Conservation (phyloP, 768 basidiomycete species). For the Lentinula raphanica region DNA sequence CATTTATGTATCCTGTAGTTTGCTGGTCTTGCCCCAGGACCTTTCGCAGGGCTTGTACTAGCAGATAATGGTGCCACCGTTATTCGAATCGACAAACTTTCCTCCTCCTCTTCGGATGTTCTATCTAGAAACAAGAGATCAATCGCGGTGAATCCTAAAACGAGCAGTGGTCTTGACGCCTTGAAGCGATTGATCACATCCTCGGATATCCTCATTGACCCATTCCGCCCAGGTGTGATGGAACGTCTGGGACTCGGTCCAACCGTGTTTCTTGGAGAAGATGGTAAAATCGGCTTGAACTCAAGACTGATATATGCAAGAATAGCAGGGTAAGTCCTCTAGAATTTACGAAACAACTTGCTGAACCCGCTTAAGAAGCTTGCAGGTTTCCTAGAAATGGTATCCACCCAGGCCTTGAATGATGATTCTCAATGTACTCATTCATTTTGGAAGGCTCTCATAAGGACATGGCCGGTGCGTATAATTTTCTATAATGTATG, state of each 20-base stretch:
- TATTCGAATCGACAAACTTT: constrained; percentile 66
- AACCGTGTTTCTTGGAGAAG: constrained; percentile 55
- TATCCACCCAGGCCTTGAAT: neutral
- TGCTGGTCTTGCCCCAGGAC: constrained; percentile 77
- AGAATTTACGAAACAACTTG: neutral
- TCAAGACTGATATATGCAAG: constrained; percentile 65
- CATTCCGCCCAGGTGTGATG: constrained; percentile 80
- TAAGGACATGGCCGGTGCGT: constrained; percentile 73
- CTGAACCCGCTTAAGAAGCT: neutral
- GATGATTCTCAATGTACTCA: neutral
- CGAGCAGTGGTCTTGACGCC: constrained; percentile 48
- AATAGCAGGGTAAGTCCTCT: constrained; percentile 56
- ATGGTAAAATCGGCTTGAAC: constrained; percentile 45
- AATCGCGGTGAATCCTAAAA: constrained; percentile 63
- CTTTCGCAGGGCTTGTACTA: constrained; percentile 72
- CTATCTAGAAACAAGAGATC: constrained; percentile 75
- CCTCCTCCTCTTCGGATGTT: constrained; percentile 37
- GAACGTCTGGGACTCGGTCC: constrained; percentile 76
- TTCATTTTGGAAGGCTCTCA: constrained; percentile 54
- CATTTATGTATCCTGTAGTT: constrained; percentile 51
- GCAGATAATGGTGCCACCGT: constrained; percentile 80
- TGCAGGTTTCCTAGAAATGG: neutral
- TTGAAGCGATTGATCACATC: constrained; percentile 52
- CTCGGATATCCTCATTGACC: constrained; percentile 78
- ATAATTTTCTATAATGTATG: neutral